Conservation (phyloP, 768 basidiomycete genomes). For the Boletus patriciae region DNA sequence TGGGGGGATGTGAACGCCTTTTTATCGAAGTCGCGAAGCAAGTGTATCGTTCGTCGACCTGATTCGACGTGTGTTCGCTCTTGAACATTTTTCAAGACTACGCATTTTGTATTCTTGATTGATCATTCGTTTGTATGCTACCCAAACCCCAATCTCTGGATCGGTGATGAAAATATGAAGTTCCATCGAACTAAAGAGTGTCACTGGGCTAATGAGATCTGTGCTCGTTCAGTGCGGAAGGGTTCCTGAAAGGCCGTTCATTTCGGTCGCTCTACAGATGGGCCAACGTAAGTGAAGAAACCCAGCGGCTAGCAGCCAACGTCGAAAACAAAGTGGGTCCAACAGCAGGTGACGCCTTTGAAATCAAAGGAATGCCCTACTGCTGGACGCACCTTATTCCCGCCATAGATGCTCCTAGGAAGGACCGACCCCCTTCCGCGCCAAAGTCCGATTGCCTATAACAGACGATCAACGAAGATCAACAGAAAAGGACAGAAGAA, state of each 20-base stretch:
- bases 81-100: no score
- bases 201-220: no score
- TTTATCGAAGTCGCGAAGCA: no score
- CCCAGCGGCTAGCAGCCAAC: neutral
- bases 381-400: slow-evolving; percentile 26
- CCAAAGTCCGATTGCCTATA: neutral
- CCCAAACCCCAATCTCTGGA: neutral
- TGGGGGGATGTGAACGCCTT: no score
- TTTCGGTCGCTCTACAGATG: no score
- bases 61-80: no score
- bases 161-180: slow-evolving; percentile 1
- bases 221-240: no score
- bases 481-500: no score
- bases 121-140: no score
- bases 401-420: neutral
- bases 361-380: slow-evolving; percentile 12
- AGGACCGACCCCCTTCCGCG: neutral
- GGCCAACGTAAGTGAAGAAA: neutral
- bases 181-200: neutral
- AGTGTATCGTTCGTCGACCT: no score
- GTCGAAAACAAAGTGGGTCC: slow-evolving; percentile 18
- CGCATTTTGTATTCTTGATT: no score
- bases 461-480: neutral
- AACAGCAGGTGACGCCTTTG: slow-evolving; percentile 15
- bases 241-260: no score